phyloP scores from a whole-genome alignment of 495 filamentous ascomycete species.

The Pseudotulostoma volvatum region DNA sequence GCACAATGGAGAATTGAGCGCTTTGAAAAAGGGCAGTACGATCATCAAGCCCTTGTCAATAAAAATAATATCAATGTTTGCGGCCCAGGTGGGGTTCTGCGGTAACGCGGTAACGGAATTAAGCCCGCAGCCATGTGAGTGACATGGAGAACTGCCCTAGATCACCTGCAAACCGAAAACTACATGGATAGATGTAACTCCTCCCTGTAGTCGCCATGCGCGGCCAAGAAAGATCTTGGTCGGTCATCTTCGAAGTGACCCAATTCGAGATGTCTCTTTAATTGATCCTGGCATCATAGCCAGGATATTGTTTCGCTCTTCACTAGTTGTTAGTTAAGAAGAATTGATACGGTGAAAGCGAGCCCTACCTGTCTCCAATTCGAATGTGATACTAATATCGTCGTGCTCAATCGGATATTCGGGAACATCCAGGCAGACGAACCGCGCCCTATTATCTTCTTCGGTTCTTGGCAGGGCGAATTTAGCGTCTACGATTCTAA shows the following conservation, averaged over 20 bases:
- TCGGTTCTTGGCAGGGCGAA: conserved; percentile 59
- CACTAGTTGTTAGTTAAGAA: neutral
- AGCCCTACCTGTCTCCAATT: conserved; percentile 55
- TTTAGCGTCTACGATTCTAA: conserved; percentile 75
- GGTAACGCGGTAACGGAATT: neutral
- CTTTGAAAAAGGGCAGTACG: conserved; percentile 73
- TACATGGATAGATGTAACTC: too few relatives aligned
- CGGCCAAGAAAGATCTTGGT: too few relatives aligned
- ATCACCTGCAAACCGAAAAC: too few relatives aligned
- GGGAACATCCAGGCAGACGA: conserved; percentile 68
- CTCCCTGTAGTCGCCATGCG: too few relatives aligned
- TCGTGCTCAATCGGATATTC: conserved; percentile 84
- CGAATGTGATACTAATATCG: conserved; percentile 73
- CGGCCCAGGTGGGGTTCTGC: neutral
- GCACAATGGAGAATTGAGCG: conserved; percentile 71
- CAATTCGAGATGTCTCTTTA: conserved; percentile 31
- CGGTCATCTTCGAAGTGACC: conserved; percentile 31
- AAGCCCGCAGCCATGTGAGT: conserved; percentile 10
- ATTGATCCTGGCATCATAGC: conserved; percentile 30
- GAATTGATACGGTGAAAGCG: neutral
- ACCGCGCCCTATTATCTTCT: conserved; percentile 42
- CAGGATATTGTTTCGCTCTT: conserved; percentile 33
- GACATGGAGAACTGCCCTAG: too few relatives aligned
- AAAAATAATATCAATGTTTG: conserved; percentile 13
- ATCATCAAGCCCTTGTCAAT: conserved; percentile 62